Base-by-base conservation (phyloP, 78 protist genomes). In the Mastigamoeba balamuthi region DNA sequence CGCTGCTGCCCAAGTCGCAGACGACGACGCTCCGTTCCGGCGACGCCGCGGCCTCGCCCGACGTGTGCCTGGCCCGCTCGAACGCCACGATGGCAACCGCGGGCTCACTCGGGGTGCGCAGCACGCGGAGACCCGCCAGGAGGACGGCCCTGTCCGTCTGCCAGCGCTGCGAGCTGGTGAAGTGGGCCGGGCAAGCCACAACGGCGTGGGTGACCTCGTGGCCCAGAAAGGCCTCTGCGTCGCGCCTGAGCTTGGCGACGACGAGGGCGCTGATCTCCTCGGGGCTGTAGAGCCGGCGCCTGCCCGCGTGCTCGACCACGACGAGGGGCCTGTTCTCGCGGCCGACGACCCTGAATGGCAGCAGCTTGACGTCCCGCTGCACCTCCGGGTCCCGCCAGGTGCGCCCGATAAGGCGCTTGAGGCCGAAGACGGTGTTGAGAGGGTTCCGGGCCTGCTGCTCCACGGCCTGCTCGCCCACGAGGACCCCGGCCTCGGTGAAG, bases 221-320 rank as follows among this genome's bases (percentile, higher is more conserved):
- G 72, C 97, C 96, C 17, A 95, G 92, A 92, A 81, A 92, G 17
- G 83, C 86, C 92, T 97, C 99, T 29, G 99, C 99, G 72, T 86
- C 90, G 88, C 90, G 87, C 80, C 91, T 88, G 94, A 93, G 92
- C 88, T 96, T 92, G 35, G 35, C 9, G n/a, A 98, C 80, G 27
- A 97, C 95, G 99, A 98, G 95, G 33, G 99, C 94, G 0, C 98
- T 91, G 58, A 98, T 81, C 88, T 97, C 99, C 78, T 98, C 99
- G 53, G 99, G 95, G 30, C 88, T 52, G 88, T 92, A 95, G 25
- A 67, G 63, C 90, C 88, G 88, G 64, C 67, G 36, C 78, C 82
- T 90, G 67, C 91, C 96, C 74, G 88, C 83, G 85, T 72, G 83
- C 64, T 72, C 75, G 25, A 97, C 98, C 78, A 88, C 77, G 68